A percentile compares a stretch with the other conserved stretches of the same genome.
These are phyloP conservation scores for Monilinia aucupariae DNA, from an alignment of 2,329 filamentous ascomycete genomes.

Conservation along the genomic window DNA sequence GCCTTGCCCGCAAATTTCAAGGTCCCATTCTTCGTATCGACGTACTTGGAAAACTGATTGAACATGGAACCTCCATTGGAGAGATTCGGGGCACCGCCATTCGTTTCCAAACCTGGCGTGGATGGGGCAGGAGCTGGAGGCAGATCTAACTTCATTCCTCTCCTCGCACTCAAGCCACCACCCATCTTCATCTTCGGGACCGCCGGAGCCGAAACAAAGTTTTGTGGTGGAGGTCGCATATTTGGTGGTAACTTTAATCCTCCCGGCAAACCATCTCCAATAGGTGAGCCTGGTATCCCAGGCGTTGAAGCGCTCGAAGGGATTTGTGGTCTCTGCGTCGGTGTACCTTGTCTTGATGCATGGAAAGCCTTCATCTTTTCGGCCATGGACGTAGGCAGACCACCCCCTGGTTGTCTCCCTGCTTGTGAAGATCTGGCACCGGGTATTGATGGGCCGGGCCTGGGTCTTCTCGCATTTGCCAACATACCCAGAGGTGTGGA, in stretches of 20 bases:
- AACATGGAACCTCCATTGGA: slow-evolving; percentile 43
- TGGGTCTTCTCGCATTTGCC: slow-evolving; percentile 55
- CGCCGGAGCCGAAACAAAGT: slow-evolving; percentile 46
- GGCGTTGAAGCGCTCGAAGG: slow-evolving; percentile 36
- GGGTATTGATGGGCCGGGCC: slow-evolving; percentile 13
- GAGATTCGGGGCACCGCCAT: slow-evolving; percentile 22
- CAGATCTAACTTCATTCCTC: slow-evolving; percentile 54
- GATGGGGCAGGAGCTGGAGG: slow-evolving; percentile 22
- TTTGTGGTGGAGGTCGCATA: slow-evolving; percentile 44
- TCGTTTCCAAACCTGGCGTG: slow-evolving; percentile 22
- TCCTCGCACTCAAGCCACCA: slow-evolving; percentile 61
- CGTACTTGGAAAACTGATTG: slow-evolving; percentile 71
- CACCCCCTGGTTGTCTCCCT: slow-evolving; percentile 41
- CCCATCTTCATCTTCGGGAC: slow-evolving; percentile 40
- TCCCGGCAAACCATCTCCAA: slow-evolving; percentile 39
- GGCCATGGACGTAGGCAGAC: slow-evolving; percentile 57
- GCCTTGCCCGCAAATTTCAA: slow-evolving; percentile 85
- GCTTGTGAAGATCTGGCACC: slow-evolving; percentile 5
- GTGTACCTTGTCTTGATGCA: slow-evolving; percentile 54
- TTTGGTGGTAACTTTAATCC: slow-evolving; percentile 41
- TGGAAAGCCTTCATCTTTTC: slow-evolving; percentile 67
- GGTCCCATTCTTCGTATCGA: slow-evolving; percentile 86
- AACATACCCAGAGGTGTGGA: slow-evolving; percentile 79
- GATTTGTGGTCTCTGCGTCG: slow-evolving; percentile 27
- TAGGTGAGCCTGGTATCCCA: slow-evolving; percentile 20